A percentile compares a stretch with the other conserved stretches of the same genome.
Evolutionary conservation across 2,329 filamentous ascomycete species (phyloP).

Genomic region (Pseudopithomyces maydicus): DNA sequence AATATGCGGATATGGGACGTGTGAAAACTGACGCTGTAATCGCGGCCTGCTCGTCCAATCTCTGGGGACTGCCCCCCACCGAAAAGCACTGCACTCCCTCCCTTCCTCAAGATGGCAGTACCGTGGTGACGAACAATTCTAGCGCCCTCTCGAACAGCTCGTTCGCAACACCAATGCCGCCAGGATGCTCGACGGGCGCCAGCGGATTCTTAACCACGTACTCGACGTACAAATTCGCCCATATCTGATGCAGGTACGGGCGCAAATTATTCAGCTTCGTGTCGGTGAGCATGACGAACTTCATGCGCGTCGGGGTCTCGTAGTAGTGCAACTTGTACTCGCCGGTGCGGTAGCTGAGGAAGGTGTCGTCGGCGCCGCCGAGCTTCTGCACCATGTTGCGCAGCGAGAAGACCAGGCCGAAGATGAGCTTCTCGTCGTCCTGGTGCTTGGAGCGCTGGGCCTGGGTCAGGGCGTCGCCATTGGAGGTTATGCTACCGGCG

Average conservation of each 20-base stretch:
- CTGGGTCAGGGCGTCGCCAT: constrained; percentile 41
- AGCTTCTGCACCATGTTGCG: constrained; percentile 97
- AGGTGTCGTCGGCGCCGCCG: constrained; percentile 87
- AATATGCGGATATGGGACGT: too few relatives aligned
- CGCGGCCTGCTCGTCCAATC: too few relatives aligned
- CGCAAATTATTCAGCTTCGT: constrained; percentile 87
- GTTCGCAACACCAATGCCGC: constrained; percentile 66
- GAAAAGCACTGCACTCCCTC: too few relatives aligned
- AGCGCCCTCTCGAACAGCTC: constrained; percentile 69
- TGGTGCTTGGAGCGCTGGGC: constrained; percentile 52
- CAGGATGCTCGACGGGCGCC: constrained; percentile 64
- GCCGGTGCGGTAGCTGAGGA: constrained; percentile 89
- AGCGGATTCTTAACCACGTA: constrained; percentile 75
- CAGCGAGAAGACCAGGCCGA: constrained; percentile 94
- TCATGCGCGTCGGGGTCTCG: constrained; percentile 93
- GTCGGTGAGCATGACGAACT: constrained; percentile 96
- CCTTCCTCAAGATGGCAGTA: constrained; percentile 37
- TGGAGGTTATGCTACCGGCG: constrained; percentile 52
- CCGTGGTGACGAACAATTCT: constrained; percentile 73
- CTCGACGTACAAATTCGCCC: constrained; percentile 97
- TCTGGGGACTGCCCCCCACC: too few relatives aligned
- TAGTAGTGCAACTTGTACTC: constrained; percentile 99
- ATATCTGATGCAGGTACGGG: constrained; percentile 95
- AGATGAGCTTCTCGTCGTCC: constrained; percentile 96
- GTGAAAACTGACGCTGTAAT: too few relatives aligned